A percentile compares a stretch with the other conserved stretches of the same genome.
phyloP scores from a whole-genome alignment of 768 basidiomycete genomes.

The Naganishia friedmannii region DNA sequence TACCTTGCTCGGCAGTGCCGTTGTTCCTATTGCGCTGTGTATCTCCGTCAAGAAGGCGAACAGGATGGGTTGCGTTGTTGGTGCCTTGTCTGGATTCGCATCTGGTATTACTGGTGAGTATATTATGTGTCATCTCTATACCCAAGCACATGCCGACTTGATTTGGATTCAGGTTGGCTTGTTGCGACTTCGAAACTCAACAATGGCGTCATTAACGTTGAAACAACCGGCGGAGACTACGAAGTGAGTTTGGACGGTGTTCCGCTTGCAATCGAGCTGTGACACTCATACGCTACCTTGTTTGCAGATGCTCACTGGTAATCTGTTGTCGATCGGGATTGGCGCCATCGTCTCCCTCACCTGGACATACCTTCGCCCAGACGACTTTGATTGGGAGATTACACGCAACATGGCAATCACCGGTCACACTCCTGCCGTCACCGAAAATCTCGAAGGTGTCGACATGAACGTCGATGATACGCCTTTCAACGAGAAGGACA shows the following conservation, averaged over 20 bases:
- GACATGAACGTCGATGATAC: conserved; percentile 26
- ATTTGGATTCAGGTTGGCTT: conserved; percentile 66
- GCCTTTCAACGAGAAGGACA: conserved; percentile 29
- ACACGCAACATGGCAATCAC: conserved; percentile 73
- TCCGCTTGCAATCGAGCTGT: not conserved
- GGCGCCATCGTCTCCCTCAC: conserved; percentile 72
- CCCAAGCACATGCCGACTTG: not conserved
- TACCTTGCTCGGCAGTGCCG: conserved; percentile 61
- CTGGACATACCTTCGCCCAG: conserved; percentile 70
- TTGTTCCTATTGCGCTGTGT: conserved; percentile 80
- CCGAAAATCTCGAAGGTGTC: conserved; percentile 23
- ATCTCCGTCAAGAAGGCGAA: conserved; percentile 84
- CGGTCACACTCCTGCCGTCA: conserved; percentile 30
- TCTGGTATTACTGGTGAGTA: conserved; percentile 57
- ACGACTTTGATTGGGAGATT: conserved; percentile 72
- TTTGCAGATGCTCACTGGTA: conserved; percentile 77
- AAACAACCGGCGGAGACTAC: conserved; percentile 48
- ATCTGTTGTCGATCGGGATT: conserved; percentile 76
- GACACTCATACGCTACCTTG: conserved; percentile 45
- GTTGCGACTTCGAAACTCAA: conserved; percentile 73
- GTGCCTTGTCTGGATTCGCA: conserved; percentile 66
- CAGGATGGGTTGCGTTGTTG: conserved; percentile 76
- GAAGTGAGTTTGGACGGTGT: conserved; percentile 20
- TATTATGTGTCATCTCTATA: not conserved
- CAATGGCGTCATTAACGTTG: conserved; percentile 67